Conservation (phyloP, 306 rosid species). For the Cucurbita moschata region DNA sequence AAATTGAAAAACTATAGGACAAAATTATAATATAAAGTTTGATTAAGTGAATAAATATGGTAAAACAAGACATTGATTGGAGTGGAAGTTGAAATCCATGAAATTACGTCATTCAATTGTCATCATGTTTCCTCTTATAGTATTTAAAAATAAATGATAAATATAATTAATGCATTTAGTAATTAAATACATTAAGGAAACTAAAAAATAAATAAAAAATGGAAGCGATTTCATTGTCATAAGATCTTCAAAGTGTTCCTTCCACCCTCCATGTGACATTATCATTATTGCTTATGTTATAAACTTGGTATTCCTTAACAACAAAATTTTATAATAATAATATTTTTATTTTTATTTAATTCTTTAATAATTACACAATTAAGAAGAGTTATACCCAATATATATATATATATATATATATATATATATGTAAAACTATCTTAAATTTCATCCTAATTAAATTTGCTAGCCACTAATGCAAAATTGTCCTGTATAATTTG, state of each 20-base stretch:
- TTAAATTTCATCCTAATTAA: no score
- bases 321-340: not conserved
- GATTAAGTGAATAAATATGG: not conserved
- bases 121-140: not conserved
- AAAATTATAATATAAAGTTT: no score
- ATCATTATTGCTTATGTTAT: constrained; percentile 3
- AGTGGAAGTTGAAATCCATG: not conserved
- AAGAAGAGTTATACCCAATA: no score
- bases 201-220: not conserved
- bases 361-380: no score
- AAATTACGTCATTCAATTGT: constrained; percentile 1
- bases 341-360: no score
- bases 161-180: not conserved
- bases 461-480: no score
- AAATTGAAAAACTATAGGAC: no score
- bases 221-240: constrained; percentile 1
- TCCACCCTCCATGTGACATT: not conserved
- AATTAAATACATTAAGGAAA: not conserved
- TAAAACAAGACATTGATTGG: constrained; percentile 2
- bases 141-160: not conserved
- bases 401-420: no score
- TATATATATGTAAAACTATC: no score
- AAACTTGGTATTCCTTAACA: constrained; percentile 6
- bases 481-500: no score
- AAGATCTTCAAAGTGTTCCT: not conserved